Percentiles rank a stretch among this genome's conserved stretches.
Evolutionary conservation across 2,329 filamentous ascomycete genomes (phyloP).

Genomic region (Akanthomyces dipterigenus): DNA sequence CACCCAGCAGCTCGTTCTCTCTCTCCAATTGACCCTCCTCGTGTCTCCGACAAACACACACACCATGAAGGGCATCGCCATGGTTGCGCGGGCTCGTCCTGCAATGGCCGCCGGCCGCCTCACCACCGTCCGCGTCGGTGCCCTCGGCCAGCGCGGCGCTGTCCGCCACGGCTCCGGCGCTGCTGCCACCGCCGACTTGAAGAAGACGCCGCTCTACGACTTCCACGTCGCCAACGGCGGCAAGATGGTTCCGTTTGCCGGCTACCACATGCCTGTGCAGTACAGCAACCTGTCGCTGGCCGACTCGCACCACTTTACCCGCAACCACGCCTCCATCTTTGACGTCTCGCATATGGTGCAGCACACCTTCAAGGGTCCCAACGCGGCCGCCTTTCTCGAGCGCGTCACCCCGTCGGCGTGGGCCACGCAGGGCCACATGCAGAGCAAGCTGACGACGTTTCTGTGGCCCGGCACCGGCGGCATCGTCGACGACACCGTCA

Average conservation of each 20-base stretch:
- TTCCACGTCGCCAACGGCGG: slow-evolving; percentile 71
- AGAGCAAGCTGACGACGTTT: slow-evolving; percentile 77
- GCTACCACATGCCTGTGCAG: slow-evolving; percentile 87
- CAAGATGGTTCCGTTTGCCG: slow-evolving; percentile 96
- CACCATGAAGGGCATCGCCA: slow-evolving; percentile 26
- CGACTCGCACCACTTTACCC: slow-evolving; percentile 85
- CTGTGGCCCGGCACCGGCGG: slow-evolving; percentile 75
- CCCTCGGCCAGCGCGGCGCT: slow-evolving; percentile 12
- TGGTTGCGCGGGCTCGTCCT: slow-evolving; percentile 25
- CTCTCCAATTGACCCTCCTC: slow-evolving; percentile 17
- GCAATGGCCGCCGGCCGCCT: slow-evolving; percentile 19
- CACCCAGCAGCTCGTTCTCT: background rate
- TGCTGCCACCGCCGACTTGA: slow-evolving; percentile 29
- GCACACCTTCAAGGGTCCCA: slow-evolving; percentile 75
- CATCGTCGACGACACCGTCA: slow-evolving; percentile 90
- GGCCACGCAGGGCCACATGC: slow-evolving; percentile 54
- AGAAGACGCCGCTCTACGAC: slow-evolving; percentile 70
- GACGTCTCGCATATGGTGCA: slow-evolving; percentile 97
- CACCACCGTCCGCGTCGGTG: slow-evolving; percentile 14
- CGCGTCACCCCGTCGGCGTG: slow-evolving; percentile 74
- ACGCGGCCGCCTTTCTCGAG: slow-evolving; percentile 75
- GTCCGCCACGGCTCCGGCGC: slow-evolving; percentile 24
- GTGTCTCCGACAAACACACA: background rate
- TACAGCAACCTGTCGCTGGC: slow-evolving; percentile 71
- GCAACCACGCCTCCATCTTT: slow-evolving; percentile 81